phyloP scores from a whole-genome alignment of 495 filamentous ascomycete genomes.

The Achaetomiella virescens region DNA sequence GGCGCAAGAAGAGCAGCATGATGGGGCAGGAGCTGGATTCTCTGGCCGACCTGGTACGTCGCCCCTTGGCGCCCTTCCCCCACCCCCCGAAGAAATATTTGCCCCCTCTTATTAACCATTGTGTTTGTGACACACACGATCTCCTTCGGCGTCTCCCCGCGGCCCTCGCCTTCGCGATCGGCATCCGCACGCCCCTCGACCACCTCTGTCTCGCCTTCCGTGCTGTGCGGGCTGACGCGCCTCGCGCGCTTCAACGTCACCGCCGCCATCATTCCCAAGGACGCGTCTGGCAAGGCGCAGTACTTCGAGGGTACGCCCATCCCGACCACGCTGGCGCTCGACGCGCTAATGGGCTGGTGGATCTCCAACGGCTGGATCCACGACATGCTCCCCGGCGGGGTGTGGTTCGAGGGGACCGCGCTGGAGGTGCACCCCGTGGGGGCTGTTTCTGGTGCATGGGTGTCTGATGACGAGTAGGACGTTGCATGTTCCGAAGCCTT shows the following conservation, averaged over 20 bases:
- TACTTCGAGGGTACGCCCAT: conserved; percentile 98
- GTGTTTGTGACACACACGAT: too few species aligned
- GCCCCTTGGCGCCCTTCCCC: not conserved
- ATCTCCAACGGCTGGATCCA: conserved; percentile 71
- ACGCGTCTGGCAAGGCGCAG: conserved; percentile 78
- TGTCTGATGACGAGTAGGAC: conserved; percentile 92
- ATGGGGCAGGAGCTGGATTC: conserved; percentile 99
- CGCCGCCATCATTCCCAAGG: conserved; percentile 78
- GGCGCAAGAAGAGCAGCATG: conserved; percentile 89
- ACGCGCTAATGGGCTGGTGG: conserved; percentile 84
- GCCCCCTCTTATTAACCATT: conserved; percentile 2
- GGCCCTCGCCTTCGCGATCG: conserved; percentile 78
- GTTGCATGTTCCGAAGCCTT: conserved; percentile 95
- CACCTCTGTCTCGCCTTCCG: conserved; percentile 80
- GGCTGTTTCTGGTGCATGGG: conserved; percentile 76
- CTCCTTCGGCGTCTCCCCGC: conserved; percentile 94
- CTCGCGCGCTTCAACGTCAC: conserved; percentile 98
- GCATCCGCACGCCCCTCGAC: conserved; percentile 79
- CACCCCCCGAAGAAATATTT: too few species aligned
- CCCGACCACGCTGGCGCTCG: conserved; percentile 77
- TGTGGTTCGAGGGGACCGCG: conserved; percentile 54
- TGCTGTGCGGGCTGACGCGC: conserved; percentile 89
- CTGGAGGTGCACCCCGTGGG: conserved; percentile 85
- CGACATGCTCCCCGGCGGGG: conserved; percentile 66
- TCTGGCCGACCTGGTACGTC: conserved; percentile 81